Base-by-base conservation (phyloP, 495 filamentous ascomycete genomes). In the Hyaloscypha finlandica region DNA sequence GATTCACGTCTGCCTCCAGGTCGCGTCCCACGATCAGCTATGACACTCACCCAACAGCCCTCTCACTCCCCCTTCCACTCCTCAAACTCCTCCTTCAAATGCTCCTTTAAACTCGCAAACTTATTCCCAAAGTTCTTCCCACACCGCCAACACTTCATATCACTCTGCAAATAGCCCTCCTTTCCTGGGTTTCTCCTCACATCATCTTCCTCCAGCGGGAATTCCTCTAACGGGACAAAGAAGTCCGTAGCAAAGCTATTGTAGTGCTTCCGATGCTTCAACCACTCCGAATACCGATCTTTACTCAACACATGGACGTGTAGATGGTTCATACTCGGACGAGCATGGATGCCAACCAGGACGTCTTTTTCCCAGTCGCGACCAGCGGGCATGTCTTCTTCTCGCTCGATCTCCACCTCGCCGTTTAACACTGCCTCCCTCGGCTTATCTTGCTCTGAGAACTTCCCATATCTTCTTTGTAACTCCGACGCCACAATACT, bases 211-310 rank as follows among this genome's bases (percentile, higher is more conserved):
- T 80, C 81, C 42, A 97, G 77, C 19, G 95, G 95, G 62, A 96
- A 94, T 60, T 92, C 91, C 22, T 87, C 88, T n/a, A 98, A 69
- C 29, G 82, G 79, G 3, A 97, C 83, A 31, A 99, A 89, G 74
- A 99, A 99, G n/a, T 83, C 82, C 39, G 93, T 97, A 25, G 87
- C 83, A 77, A 99, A 97, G 69, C 88, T 92, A 74, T 93, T 94
- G 78, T 97, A 98, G 79, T 99, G 95, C 74, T 93, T 96, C 63
- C 85, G 79, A 73, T 93, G 88, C 78, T 90, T 92, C 73, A 97
- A 68, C 31, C 80, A 82, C 37, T 88, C 84, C 54, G 88, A 91
- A 63, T 84, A 78, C 74, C 88, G 84, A 76, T 99, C 95, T 35
- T 81, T 77, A 20, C 89, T 88, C 35, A 99, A 75, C 42, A 99